These are phyloP conservation scores for Lactarius hengduanensis DNA, from an alignment of 768 basidiomycete genomes.

Conservation along the genomic window DNA sequence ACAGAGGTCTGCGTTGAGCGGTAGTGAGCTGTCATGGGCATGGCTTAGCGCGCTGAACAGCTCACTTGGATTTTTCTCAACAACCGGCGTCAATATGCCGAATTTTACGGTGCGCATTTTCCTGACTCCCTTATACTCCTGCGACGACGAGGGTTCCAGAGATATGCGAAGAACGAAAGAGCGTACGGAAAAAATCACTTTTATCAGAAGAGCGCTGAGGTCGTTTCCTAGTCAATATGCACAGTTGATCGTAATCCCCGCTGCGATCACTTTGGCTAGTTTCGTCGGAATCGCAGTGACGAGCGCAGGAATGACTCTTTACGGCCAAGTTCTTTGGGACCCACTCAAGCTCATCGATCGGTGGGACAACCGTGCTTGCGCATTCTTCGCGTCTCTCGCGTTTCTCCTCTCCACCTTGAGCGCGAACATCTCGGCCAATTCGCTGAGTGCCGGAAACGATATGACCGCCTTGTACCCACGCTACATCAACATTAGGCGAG, in stretches of 20 bases:
- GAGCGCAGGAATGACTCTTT: conserved; percentile 68
- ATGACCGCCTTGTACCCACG: conserved; percentile 72
- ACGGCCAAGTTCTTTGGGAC: conserved; percentile 69
- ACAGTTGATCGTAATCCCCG: conserved; percentile 73
- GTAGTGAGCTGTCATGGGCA: conserved; percentile 61
- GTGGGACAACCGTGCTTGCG: conserved; percentile 83
- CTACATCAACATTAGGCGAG: conserved; percentile 79
- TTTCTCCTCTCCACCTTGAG: conserved; percentile 73
- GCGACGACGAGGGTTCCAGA: conserved; percentile 36
- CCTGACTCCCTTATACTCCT: background rate
- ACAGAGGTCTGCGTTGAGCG: conserved; percentile 50
- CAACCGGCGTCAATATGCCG: conserved; percentile 75
- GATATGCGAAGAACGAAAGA: conserved; percentile 69
- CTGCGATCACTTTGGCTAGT: conserved; percentile 70
- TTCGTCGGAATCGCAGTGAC: conserved; percentile 84
- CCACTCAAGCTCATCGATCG: conserved; percentile 70
- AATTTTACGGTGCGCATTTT: conserved; percentile 63
- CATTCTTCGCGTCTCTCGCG: conserved; percentile 78
- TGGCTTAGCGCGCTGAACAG: conserved; percentile 79
- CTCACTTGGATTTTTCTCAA: conserved; percentile 71
- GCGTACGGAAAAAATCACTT: conserved; percentile 43
- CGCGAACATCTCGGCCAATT: conserved; percentile 73
- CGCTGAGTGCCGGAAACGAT: conserved; percentile 75
- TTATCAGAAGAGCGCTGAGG: background rate
- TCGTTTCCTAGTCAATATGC: conserved; percentile 56